A percentile compares a stretch with the other conserved stretches of the same genome.
Conservation (phyloP, 768 basidiomycete genomes). For the Agrocybe chaxingu region DNA sequence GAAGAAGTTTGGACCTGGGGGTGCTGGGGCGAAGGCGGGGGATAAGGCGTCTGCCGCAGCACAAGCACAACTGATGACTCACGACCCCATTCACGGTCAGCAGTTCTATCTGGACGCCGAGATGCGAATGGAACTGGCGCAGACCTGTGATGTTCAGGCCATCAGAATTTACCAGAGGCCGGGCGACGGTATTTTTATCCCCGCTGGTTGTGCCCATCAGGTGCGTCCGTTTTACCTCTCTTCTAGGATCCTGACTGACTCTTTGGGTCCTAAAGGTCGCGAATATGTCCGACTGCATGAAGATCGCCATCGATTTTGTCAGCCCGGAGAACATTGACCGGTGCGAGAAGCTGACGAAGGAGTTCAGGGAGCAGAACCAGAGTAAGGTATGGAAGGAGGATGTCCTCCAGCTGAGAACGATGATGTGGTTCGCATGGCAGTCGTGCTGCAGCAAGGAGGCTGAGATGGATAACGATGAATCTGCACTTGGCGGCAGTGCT, state of each 20-base stretch:
- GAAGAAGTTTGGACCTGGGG: conserved; percentile 44
- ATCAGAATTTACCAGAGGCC: conserved; percentile 87
- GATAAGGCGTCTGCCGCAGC: conserved; percentile 14
- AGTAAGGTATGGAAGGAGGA: conserved; percentile 92
- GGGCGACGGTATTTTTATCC: conserved; percentile 93
- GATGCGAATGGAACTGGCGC: conserved; percentile 64
- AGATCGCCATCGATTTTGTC: conserved; percentile 94
- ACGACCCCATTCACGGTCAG: conserved; percentile 92
- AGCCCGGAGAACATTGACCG: conserved; percentile 88
- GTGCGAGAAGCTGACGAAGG: conserved; percentile 81
- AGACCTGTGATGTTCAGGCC: conserved; percentile 68
- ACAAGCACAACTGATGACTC: conserved; percentile 37
- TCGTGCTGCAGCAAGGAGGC: conserved; percentile 48
- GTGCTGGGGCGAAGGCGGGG: conserved; percentile 5
- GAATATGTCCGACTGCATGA: conserved; percentile 92
- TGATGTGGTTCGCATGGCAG: conserved; percentile 94
- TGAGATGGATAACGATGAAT: conserved; percentile 10
- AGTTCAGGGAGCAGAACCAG: conserved; percentile 90
- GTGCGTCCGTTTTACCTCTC: conserved; percentile 32
- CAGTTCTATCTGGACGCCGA: conserved; percentile 77
- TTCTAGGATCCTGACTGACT: neutral
- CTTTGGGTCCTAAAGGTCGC: conserved; percentile 56
- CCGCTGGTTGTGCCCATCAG: conserved; percentile 92
- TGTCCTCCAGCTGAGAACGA: conserved; percentile 83
- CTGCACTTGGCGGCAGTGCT: too few relatives aligned